Conservation (phyloP, 164 flowering plant genomes). For the Buxus sempervirens region DNA sequence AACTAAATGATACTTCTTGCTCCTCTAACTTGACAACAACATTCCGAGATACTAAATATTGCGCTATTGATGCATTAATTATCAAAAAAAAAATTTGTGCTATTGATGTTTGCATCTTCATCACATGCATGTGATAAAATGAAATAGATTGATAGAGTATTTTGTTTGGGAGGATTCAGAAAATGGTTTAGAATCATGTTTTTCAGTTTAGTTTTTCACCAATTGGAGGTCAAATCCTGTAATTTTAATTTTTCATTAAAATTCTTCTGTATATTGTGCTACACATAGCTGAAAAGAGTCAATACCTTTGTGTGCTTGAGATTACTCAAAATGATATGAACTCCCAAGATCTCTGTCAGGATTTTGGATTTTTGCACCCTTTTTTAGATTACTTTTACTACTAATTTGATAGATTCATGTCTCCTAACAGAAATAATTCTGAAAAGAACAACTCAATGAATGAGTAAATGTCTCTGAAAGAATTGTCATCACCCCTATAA, state of each 20-base stretch:
- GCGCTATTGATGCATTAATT: no score
- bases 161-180: background rate
- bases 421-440: no score
- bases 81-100: no score
- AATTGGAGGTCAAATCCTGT: no score
- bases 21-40: background rate
- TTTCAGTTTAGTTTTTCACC: background rate
- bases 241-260: no score
- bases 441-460: no score
- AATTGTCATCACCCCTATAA: no score
- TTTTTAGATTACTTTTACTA: no score
- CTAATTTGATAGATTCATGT: background rate
- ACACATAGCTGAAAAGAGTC: background rate
- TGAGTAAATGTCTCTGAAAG: no score
- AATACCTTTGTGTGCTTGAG: no score
- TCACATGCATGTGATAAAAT: background rate
- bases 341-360: background rate
- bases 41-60: background rate
- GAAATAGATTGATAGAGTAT: background rate
- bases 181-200: background rate
- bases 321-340: background rate
- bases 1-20: background rate
- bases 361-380: background rate
- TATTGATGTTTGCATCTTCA: background rate
- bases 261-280: background rate